A percentile compares a stretch with the other conserved stretches of the same genome.
These are phyloP conservation scores for Lentinus brumalis DNA, from an alignment of 768 basidiomycete species.

Conservation along the genomic window DNA sequence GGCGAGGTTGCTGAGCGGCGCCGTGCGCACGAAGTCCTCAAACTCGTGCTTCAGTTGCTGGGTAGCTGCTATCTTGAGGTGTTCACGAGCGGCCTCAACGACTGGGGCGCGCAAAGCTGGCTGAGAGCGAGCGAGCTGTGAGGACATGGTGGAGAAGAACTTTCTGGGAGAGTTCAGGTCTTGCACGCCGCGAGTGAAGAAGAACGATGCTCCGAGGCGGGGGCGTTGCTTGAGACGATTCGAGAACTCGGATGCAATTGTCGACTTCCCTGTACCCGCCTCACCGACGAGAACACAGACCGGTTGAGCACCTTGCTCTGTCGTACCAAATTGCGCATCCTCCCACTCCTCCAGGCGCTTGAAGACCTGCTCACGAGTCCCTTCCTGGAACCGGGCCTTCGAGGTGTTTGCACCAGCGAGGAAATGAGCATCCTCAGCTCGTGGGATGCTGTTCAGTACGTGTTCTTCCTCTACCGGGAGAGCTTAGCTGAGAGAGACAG, in stretches of 20 bases:
- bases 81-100: not conserved
- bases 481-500: too few species aligned
- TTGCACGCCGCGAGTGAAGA: conserved; percentile 29
- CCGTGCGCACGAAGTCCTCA: conserved; percentile 15
- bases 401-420: too few species aligned
- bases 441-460: too few species aligned
- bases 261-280: conserved; percentile 41
- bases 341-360: too few species aligned
- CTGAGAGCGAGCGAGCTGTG: conserved; percentile 29
- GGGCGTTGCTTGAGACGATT: conserved; percentile 17
- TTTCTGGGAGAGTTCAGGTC: conserved; percentile 23
- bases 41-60: not conserved
- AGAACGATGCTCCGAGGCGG: conserved; percentile 36
- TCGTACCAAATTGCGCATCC: too few species aligned
- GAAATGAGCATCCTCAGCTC: too few species aligned
- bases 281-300: conserved; percentile 34
- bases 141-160: conserved; percentile 35
- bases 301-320: not conserved
- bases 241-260: conserved; percentile 38
- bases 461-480: too few species aligned
- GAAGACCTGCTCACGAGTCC: too few species aligned
- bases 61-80: not conserved
- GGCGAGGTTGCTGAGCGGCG: conserved; percentile 1
- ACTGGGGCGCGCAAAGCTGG: conserved; percentile 8
- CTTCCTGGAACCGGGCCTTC: too few species aligned